Percentiles rank a stretch among this genome's conserved stretches.
phyloP scores from a whole-genome alignment of 1,139 yeast genomes.

The Yamadazyma aaseri region DNA sequence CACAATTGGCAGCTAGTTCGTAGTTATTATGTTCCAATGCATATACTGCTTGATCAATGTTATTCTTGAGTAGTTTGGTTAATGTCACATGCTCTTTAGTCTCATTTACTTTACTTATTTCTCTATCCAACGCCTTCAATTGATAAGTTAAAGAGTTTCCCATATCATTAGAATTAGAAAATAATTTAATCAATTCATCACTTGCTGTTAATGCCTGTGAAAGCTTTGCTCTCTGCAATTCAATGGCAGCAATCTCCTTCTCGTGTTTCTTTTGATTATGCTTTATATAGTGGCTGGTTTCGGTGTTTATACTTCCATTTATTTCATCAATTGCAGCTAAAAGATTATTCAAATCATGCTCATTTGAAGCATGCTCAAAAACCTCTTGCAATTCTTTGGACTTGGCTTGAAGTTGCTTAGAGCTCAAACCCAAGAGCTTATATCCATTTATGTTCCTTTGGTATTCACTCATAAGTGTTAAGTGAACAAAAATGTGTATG shows the following conservation, averaged over 20 bases:
- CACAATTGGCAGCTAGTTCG: slow-evolving; percentile 69
- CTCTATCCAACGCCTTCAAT: slow-evolving; percentile 68
- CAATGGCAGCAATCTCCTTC: slow-evolving; percentile 36
- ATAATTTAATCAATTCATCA: slow-evolving; percentile 47
- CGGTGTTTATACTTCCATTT: slow-evolving; percentile 19
- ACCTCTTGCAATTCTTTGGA: slow-evolving; percentile 1
- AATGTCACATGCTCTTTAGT: slow-evolving; percentile 66
- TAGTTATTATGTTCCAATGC: slow-evolving; percentile 70
- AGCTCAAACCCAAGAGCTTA: slow-evolving; percentile 4
- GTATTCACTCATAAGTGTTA: too few relatives aligned
- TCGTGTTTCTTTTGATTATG: slow-evolving; percentile 32
- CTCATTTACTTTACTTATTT: slow-evolving; percentile 63
- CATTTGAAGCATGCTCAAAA: slow-evolving; percentile 13
- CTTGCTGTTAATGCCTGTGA: slow-evolving; percentile 39
- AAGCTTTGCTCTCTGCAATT: slow-evolving; percentile 37
- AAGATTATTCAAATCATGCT: slow-evolving; percentile 12
- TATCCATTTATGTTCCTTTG: background rate
- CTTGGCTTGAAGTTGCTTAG: slow-evolving; percentile 2
- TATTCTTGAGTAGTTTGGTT: slow-evolving; percentile 61
- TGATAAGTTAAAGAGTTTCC: slow-evolving; percentile 68
- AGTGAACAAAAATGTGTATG: too few relatives aligned
- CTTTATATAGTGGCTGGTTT: slow-evolving; percentile 26
- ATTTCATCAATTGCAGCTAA: slow-evolving; percentile 10
- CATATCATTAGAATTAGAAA: slow-evolving; percentile 60
- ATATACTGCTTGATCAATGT: slow-evolving; percentile 63